Evolutionary conservation across 352 stramenopile species (phyloP).

Genomic region (Globisporangium nunn): DNA sequence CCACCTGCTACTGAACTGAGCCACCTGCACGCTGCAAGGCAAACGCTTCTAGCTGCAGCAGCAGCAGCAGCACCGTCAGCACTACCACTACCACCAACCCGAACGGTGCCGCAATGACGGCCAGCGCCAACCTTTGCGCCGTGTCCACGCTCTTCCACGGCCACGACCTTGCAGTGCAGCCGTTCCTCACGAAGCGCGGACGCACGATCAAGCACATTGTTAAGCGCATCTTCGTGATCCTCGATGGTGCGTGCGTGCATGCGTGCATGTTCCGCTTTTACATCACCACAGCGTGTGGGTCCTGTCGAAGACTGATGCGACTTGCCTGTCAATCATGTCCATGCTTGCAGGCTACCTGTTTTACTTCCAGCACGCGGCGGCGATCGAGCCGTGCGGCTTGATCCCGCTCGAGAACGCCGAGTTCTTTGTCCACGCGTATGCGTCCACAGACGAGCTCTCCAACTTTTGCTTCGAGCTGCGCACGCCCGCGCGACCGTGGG

Average conservation of each 20-base stretch:
- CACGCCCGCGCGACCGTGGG: conserved; percentile 52
- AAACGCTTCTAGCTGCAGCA: no score
- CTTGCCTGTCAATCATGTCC: no score
- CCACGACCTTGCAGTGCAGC: conserved; percentile 55
- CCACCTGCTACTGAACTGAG: no score
- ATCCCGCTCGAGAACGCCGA: conserved; percentile 54
- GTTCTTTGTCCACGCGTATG: conserved; percentile 72
- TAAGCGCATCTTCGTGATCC: conserved; percentile 67
- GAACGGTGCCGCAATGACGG: neutral
- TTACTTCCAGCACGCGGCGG: conserved; percentile 59
- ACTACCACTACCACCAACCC: no score
- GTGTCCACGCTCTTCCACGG: conserved; percentile 39
- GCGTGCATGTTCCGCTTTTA: neutral
- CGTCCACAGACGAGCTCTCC: conserved; percentile 38
- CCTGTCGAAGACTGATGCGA: neutral
- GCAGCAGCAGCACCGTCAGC: no score
- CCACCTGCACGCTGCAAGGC: no score
- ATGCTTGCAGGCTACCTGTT: conserved; percentile 51
- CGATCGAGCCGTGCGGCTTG: conserved; percentile 50
- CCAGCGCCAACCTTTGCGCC: neutral
- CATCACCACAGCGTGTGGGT: neutral
- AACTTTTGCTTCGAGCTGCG: conserved; percentile 76
- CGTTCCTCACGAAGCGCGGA: conserved; percentile 67
- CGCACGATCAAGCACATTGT: conserved; percentile 58
- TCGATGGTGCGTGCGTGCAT: conserved; percentile 34